A percentile compares a stretch with the other conserved stretches of the same genome.
phyloP scores from a whole-genome alignment of 331 rosid species.

The Malus hybrid region DNA sequence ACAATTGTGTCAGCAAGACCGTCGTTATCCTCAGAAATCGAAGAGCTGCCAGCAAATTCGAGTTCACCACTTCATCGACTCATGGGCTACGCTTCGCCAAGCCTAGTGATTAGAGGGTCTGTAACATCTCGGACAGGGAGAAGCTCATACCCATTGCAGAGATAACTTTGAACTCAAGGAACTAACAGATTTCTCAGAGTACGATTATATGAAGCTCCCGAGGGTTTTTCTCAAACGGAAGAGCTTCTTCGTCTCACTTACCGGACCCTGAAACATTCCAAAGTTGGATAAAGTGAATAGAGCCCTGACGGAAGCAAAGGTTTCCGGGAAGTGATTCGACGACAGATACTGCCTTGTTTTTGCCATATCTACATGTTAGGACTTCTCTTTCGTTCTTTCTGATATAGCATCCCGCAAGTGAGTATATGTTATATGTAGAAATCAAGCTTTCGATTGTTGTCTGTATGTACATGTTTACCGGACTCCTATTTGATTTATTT shows the following conservation, averaged over 20 bases:
- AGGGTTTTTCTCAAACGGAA: not conserved
- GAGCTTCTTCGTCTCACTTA: not conserved
- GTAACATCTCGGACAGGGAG: conserved; percentile 16
- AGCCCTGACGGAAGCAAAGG: not conserved
- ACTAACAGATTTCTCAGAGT: not conserved
- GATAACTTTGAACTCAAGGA: conserved; percentile 6
- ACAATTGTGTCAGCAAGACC: conserved; percentile 20
- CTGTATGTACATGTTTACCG: not conserved
- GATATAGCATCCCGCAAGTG: not conserved
- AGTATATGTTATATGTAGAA: not conserved
- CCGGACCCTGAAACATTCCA: not conserved
- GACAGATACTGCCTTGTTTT: not conserved
- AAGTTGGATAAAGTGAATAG: not conserved
- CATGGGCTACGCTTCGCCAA: conserved; percentile 80
- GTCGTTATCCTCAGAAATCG: conserved; percentile 34
- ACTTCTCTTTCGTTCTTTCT: not conserved
- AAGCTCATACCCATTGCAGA: conserved; percentile 17
- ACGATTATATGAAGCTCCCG: not conserved
- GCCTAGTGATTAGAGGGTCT: conserved; percentile 47
- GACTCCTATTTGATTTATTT: conserved; percentile 12
- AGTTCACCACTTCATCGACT: conserved; percentile 65
- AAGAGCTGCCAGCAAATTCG: conserved; percentile 17
- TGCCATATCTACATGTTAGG: not conserved
- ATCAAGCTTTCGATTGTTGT: conserved; percentile 9
- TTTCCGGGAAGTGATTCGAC: not conserved